phyloP scores from a whole-genome alignment of 306 rosid genomes.

The Cucurbita maxima region DNA sequence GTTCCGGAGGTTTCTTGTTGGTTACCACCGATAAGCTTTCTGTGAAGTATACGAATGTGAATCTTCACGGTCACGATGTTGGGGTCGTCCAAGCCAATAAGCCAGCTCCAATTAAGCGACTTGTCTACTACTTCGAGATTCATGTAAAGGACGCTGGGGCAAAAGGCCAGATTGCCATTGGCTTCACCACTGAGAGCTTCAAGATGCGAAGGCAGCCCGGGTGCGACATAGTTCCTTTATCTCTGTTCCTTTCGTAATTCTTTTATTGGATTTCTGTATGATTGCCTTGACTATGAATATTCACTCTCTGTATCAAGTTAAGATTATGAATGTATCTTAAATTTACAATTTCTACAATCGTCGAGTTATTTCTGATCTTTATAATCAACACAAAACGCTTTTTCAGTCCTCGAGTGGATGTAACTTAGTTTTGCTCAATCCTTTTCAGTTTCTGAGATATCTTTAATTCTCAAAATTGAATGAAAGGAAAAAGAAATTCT shows the following conservation, averaged over 20 bases:
- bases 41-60: constrained; percentile 49
- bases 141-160: constrained; percentile 77
- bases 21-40: constrained; percentile 80
- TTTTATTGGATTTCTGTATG: background rate
- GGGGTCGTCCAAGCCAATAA: constrained; percentile 81
- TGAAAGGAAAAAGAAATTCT: background rate
- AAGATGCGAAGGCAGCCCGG: constrained; percentile 99
- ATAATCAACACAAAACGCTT: background rate
- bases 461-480: background rate
- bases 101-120: constrained; percentile 64
- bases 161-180: constrained; percentile 76
- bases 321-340: background rate
- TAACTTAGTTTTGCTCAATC: background rate
- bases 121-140: constrained; percentile 83
- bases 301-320: background rate
- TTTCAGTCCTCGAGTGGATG: background rate
- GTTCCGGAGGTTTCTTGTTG: constrained; percentile 83
- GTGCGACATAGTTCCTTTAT: constrained; percentile 15
- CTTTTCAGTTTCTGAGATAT: background rate
- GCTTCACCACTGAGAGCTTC: constrained; percentile 74
- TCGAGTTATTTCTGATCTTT: background rate
- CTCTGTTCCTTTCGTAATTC: background rate
- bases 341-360: background rate
- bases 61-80: constrained; percentile 88
- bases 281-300: background rate